Evolutionary conservation across 352 stramenopile species (phyloP), one percentile per base, ranked within the genome.

Genomic region (Discostella stelligera): DNA sequence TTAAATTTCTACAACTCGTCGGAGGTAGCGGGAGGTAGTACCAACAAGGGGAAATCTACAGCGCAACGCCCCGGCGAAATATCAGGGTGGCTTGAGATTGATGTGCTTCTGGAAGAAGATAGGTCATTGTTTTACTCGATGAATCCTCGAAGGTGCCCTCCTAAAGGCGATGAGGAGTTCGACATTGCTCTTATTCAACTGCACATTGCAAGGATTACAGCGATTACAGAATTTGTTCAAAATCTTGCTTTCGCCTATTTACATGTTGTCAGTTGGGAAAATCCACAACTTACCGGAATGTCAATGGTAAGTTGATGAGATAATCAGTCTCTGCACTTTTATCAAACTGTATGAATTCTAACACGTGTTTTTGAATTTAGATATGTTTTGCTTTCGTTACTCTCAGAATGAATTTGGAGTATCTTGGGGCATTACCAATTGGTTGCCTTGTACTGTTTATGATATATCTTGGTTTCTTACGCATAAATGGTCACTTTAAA

Each of bases 201-300:
- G 52, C 87, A 92, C 62, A 87, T 94, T 54, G 71, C 66, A 48
- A 78, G 88, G 67, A 90, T 91, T 18, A 80, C 53, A 10, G 71
- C 62, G 14, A 66, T 93, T 16, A 41, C 90, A 25, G 75, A 87
- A 54, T 77, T 84, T 50, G 54, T 91, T 25, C 83, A 86, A 55
- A 69, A 82, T 44, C 14, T 85, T 11, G 56, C 87, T 37, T 79
- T 76, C 9, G 14, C n/a, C 0, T 91, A 90, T 70, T 56, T 75
- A 0, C 90, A 91, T 72, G 58, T 88, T 32, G 61, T 92, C 1
- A 86, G 80, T 41, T 93, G 88, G 88, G 73, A 91, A 52, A 75
- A 91, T 74, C 79, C 69, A 18, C 13, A 81, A 14, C 54, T 91
- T 3, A 91, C 84, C 20, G 65, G 55, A 20, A 27, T 44, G 41